Base-by-base conservation (phyloP, 208 protist genomes). In the Leishmania major region DNA sequence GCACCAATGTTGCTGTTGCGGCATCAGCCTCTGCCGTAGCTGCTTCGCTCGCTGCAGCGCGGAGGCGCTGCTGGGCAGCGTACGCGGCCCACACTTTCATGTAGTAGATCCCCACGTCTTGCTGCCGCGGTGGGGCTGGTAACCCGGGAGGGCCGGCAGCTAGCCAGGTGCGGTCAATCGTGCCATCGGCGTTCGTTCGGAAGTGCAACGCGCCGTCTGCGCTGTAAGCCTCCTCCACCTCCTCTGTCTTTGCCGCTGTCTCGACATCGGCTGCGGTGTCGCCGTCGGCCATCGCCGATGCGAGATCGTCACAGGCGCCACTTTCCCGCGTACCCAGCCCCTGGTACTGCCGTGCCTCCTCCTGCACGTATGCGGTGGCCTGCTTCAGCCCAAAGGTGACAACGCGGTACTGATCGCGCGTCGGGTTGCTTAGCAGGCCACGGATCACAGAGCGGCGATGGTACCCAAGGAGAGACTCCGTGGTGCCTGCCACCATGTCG, bases 311-410 rank as follows among this genome's bases (percentile, higher is more conserved):
- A 11, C 45, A 13, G 13, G 49, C 37, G 55, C 57, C 53, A 53
- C 40, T 72, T 47, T 47, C 70, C 43, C 55, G 15, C 11, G 22
- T n/a, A 13, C 13, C 15, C 62, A 28, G 77, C 53, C 59, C 82
- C 11, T 75, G 60, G 80, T 83, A 88, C 60, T 78, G 83, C 35
- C 75, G 82, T 8, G 91, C 88, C 45, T 78, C 88, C 28, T 83
- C 79, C 81, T 93, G 84, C 77, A 95, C 78, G 75, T 94, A 90
- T 51, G 91, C 49, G 40, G 86, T 87, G n/a, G 88, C 91, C 83
- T 96, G 93, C 84, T 93, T 93, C 40, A 96, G 47, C 3, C 86
- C 93, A 80, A 94, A 95, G 11, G 90, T 81, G 57, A 92, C 73
- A 37, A 84, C 82, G 51, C 93, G 90, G 74, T 91, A 93, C 80